A percentile compares a stretch with the other conserved stretches of the same genome.
These are phyloP conservation scores for Trichosporon coremiiforme DNA, from an alignment of 1,284 basidiomycete genomes.

Conservation along the genomic window DNA sequence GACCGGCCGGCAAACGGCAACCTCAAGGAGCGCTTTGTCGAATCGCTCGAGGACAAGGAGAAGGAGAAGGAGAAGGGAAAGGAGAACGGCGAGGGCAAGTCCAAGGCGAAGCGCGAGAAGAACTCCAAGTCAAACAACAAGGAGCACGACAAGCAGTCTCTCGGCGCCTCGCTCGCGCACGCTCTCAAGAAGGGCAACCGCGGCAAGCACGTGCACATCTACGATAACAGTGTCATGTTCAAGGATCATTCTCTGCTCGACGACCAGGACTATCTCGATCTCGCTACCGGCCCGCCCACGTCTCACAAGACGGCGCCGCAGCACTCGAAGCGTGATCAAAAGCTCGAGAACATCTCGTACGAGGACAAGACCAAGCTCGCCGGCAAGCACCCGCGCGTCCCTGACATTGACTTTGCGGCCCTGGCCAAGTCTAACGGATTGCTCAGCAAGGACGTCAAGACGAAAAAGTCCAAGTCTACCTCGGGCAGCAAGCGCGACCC, in stretches of 20 bases:
- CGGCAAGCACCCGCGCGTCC: constrained; percentile 48
- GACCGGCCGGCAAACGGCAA: constrained; percentile 34
- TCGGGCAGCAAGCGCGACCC: constrained; percentile 23
- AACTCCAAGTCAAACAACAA: constrained; percentile 22
- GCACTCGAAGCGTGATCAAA: constrained; percentile 52
- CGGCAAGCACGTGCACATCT: constrained; percentile 57
- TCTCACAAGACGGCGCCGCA: constrained; percentile 45
- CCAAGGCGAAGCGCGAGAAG: constrained; percentile 31
- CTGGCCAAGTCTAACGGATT: constrained; percentile 46
- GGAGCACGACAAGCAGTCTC: constrained; percentile 32
- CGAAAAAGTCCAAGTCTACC: constrained; percentile 34
- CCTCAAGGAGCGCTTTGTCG: constrained; percentile 59
- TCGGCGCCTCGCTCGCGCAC: constrained; percentile 42
- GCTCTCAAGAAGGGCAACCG: constrained; percentile 59
- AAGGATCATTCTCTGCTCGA: constrained; percentile 58
- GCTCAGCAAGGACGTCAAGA: constrained; percentile 42
- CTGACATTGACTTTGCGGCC: constrained; percentile 52
- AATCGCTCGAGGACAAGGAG: constrained; percentile 52
- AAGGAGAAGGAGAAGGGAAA: constrained; percentile 32
- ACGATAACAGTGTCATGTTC: constrained; percentile 58
- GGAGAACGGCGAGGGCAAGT: constrained; percentile 26
- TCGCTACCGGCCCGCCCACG: constrained; percentile 58
- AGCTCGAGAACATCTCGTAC: constrained; percentile 55
- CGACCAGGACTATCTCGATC: constrained; percentile 58
- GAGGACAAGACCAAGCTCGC: constrained; percentile 55